phyloP scores from a whole-genome alignment of 75 land plant species.

The Selaginella tamariscina region DNA sequence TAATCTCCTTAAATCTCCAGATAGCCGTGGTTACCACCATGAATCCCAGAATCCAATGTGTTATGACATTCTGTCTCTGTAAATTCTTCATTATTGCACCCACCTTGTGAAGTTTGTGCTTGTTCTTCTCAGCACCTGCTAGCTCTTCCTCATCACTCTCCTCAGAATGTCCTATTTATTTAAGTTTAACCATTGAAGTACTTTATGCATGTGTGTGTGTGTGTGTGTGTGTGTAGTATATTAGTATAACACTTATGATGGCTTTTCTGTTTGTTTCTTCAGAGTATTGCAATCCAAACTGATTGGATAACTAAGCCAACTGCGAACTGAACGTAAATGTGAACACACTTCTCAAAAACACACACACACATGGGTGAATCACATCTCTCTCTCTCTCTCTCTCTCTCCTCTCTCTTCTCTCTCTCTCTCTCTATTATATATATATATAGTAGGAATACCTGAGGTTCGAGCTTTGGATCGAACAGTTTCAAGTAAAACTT shows the following conservation, averaged over 20 bases:
- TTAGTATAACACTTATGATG: no score
- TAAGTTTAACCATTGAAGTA: no score
- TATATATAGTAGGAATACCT: no score
- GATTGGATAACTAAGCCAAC: no score
- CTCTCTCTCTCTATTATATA: no score
- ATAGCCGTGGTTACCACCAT: slow-evolving; percentile 14
- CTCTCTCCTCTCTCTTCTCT: background rate
- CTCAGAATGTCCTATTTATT: background rate
- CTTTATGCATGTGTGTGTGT: no score
- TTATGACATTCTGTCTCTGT: slow-evolving; percentile 7
- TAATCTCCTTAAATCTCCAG: slow-evolving; percentile 10
- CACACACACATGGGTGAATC: background rate
- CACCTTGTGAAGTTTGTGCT: background rate
- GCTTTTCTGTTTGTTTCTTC: no score
- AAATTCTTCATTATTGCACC: slow-evolving; percentile 2
- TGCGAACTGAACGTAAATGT: no score
- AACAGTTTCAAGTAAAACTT: background rate
- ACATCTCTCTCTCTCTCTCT: background rate
- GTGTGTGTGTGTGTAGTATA: no score
- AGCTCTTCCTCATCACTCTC: background rate
- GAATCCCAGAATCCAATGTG: slow-evolving; percentile 14
- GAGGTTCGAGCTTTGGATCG: no score
- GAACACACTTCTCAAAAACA: no score
- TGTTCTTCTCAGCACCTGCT: background rate
- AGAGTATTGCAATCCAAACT: no score